Evolutionary conservation across 1,284 basidiomycete species (phyloP).

Genomic region (Melampsora abietis-canadensis): DNA sequence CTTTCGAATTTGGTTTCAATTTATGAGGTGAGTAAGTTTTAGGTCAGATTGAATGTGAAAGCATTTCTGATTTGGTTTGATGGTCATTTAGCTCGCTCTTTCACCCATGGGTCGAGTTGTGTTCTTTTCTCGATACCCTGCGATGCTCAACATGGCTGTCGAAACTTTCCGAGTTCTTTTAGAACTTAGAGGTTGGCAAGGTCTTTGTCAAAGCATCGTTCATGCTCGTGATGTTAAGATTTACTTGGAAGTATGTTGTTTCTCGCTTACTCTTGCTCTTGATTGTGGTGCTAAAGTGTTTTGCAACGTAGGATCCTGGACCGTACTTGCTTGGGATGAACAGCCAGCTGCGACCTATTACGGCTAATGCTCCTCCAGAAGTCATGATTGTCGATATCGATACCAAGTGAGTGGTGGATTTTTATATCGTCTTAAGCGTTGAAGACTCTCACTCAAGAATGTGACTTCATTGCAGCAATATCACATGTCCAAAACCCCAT

Average conservation of each 20-base stretch:
- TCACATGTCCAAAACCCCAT: conserved; percentile 72
- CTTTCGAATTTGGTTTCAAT: conserved; percentile 90
- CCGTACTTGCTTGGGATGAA: conserved; percentile 89
- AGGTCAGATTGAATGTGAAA: not conserved
- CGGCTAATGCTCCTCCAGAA: conserved; percentile 64
- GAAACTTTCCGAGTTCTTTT: conserved; percentile 86
- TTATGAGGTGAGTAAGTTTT: conserved; percentile 62
- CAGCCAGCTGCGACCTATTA: conserved; percentile 76
- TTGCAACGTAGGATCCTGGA: conserved; percentile 59
- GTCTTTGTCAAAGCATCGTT: conserved; percentile 75
- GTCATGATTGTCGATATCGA: conserved; percentile 89
- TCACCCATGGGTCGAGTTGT: conserved; percentile 86
- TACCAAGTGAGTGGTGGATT: conserved; percentile 70
- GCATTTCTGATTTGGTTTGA: not conserved
- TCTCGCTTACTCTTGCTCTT: not conserved
- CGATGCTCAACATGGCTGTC: conserved; percentile 74
- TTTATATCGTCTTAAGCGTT: not conserved
- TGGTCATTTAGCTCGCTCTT: conserved; percentile 63
- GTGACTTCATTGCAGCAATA: conserved; percentile 15
- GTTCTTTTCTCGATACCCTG: conserved; percentile 83
- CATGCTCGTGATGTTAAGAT: conserved; percentile 86
- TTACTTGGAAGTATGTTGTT: conserved; percentile 55
- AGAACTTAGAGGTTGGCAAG: conserved; percentile 89
- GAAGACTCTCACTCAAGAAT: too few relatives aligned
- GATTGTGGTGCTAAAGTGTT: not conserved